Percentiles rank a stretch among this genome's conserved stretches.
Evolutionary conservation across 2,329 filamentous ascomycete genomes (phyloP).

Genomic region (Emericellopsis cladophorae): DNA sequence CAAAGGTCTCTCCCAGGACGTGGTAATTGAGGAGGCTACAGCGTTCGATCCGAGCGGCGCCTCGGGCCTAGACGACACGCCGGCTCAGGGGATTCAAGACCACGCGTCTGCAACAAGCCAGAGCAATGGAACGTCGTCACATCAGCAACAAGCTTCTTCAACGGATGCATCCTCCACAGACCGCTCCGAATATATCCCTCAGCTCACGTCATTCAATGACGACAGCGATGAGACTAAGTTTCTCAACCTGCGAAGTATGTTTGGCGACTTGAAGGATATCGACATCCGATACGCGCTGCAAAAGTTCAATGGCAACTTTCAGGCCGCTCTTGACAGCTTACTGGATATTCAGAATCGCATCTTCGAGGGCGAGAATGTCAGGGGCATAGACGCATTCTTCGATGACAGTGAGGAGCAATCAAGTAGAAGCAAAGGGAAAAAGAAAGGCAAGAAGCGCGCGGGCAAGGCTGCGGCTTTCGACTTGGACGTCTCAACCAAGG

Average conservation of each 20-base stretch:
- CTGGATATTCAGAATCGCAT: slow-evolving; percentile 70
- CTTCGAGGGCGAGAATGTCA: slow-evolving; percentile 47
- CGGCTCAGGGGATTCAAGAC: no score
- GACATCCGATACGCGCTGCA: slow-evolving; percentile 56
- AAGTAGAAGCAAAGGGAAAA: slow-evolving; percentile 15
- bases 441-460: slow-evolving; percentile 24
- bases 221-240: slow-evolving; percentile 49
- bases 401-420: slow-evolving; percentile 31
- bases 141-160: slow-evolving; percentile 12
- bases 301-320: slow-evolving; percentile 54
- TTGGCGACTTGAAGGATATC: slow-evolving; percentile 52
- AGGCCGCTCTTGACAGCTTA: slow-evolving; percentile 64
- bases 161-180: slow-evolving; percentile 16
- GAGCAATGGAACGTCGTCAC: slow-evolving; percentile 13
- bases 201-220: slow-evolving; percentile 20
- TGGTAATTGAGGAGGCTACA: slow-evolving; percentile 53
- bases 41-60: slow-evolving; percentile 66
- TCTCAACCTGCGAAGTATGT: slow-evolving; percentile 52
- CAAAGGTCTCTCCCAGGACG: slow-evolving; percentile 51
- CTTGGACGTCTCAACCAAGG: slow-evolving; percentile 1
- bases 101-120: slow-evolving; percentile 5
- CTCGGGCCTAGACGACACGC: slow-evolving; percentile 4
- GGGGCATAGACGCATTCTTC: slow-evolving; percentile 75
- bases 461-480: slow-evolving; percentile 9
- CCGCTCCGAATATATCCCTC: slow-evolving; percentile 10